Conservation (phyloP, 2,329 filamentous ascomycete genomes). For the Atkinsonella hypoxylon region DNA sequence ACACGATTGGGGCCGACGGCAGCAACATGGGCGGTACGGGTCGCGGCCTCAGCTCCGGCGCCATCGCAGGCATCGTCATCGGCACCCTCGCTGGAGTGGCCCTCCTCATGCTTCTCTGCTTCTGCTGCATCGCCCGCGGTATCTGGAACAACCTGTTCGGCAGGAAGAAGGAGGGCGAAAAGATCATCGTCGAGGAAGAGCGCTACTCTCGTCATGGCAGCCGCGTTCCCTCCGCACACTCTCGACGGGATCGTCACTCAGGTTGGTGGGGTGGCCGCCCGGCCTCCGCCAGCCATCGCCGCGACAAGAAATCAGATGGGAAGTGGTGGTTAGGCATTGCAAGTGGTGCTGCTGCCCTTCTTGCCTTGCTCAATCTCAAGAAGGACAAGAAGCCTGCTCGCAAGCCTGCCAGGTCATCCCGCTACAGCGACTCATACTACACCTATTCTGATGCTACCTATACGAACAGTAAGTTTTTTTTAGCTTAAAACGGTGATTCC, state of each 20-base stretch:
- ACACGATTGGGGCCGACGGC: constrained; percentile 23
- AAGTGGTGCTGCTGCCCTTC: constrained; percentile 37
- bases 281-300: constrained; percentile 26
- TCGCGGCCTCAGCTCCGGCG: constrained; percentile 51
- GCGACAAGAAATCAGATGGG: constrained; percentile 36
- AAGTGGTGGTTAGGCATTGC: constrained; percentile 41
- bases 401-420: constrained; percentile 24
- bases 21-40: constrained; percentile 27
- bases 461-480: constrained; percentile 36
- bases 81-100: constrained; percentile 56
- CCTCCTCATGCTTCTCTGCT: constrained; percentile 58
- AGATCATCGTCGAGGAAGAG: constrained; percentile 52
- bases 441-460: constrained; percentile 36
- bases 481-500: too few relatives aligned
- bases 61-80: constrained; percentile 72
- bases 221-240: constrained; percentile 27
- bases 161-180: constrained; percentile 40
- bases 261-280: constrained; percentile 43
- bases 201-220: constrained; percentile 40
- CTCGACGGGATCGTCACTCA: constrained; percentile 39
- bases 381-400: constrained; percentile 35
- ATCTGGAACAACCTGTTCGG: constrained; percentile 54
- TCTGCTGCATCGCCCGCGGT: constrained; percentile 57
- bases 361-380: constrained; percentile 40
- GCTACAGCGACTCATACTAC: constrained; percentile 41